Conservation (phyloP, 2,329 filamentous ascomycete genomes). For the Endothia cerciana region DNA sequence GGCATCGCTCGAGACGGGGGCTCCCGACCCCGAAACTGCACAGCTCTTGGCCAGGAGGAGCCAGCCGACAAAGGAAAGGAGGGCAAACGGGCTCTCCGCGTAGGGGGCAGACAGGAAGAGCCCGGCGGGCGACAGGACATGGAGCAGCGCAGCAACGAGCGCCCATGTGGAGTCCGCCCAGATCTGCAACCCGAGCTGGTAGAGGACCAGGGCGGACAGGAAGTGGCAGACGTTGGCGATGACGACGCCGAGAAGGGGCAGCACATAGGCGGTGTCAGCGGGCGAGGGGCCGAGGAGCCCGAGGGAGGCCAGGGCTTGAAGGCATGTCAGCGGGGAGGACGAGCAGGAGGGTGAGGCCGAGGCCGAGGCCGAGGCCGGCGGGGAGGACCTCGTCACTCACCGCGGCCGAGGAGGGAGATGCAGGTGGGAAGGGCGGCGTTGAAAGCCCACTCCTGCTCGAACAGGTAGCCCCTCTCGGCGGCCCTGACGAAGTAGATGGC, state of each 20-base stretch:
- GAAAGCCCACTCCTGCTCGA: conserved; percentile 88
- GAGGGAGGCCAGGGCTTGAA: conserved; percentile 7
- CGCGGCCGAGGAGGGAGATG: conserved; percentile 41
- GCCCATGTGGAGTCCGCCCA: conserved; percentile 58
- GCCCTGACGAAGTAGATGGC: conserved; percentile 73
- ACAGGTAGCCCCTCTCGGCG: conserved; percentile 66
- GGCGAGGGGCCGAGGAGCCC: conserved; percentile 14
- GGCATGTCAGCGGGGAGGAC: background rate
- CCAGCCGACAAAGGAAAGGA: conserved; percentile 75
- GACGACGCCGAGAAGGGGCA: conserved; percentile 61
- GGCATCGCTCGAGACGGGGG: conserved; percentile 44
- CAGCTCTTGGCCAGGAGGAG: conserved; percentile 65
- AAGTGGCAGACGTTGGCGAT: conserved; percentile 78
- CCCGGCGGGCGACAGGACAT: conserved; percentile 85
- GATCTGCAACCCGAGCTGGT: conserved; percentile 64
- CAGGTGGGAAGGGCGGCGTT: conserved; percentile 53
- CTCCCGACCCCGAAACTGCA: conserved; percentile 32
- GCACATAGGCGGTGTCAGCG: conserved; percentile 32
- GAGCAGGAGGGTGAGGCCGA: no score
- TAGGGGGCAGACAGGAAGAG: conserved; percentile 89
- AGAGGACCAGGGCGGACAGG: conserved; percentile 72
- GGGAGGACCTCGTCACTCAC: conserved; percentile 10
- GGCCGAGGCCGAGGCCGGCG: conserved; percentile 11
- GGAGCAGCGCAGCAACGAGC: conserved; percentile 71
- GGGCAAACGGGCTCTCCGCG: conserved; percentile 77